Evolutionary conservation across 2,329 filamentous ascomycete genomes (phyloP), one percentile per base, ranked within the genome.

Genomic region (Polytolypa hystricis): DNA sequence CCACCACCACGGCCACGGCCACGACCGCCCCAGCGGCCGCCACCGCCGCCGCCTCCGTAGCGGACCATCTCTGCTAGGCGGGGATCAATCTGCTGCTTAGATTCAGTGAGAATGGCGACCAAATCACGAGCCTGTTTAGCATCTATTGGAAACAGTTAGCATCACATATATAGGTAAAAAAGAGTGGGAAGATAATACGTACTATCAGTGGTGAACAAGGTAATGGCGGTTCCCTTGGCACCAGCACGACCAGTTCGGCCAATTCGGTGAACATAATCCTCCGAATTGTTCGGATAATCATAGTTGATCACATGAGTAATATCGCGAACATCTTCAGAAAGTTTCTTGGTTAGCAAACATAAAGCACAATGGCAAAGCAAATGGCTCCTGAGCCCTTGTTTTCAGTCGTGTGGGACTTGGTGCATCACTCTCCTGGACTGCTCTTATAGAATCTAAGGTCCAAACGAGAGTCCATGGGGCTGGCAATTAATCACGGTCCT

Each of bases 231-330:
- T 69, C 91, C 91, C 48, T 81, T 84, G 56, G 81, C 81, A 69
- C 91, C 91, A 59, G 74, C 74, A 71, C 75, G 74, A 65, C 70
- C 75, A 57, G 75, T 79, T 66, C 75, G 73, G 57, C 75, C 75
- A 59, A 79, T 79, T 56, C 75, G 74, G 61, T 79, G 75, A 58
- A 79, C 72, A 53, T 79, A 79, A 55, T 79, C 75, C 61, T 79
- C 75, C 53, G 74, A 78, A 61, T 79, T 96, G 73, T 96, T 96
- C 64, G 89, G 89, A 68, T 96, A 96, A 65, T 96, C 91, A 84
- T 96, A 95, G 79, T 96, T 96, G 70, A 98, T 77, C 69, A 98
- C 91, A 71, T 98, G 91, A 69, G 91, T 96, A 72, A 98, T 98
- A 76, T 98, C 93, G 71, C 87, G 89, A 73, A 98, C 91, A 82